Base-by-base conservation (phyloP, 371 early-diverging fungal species). In the Circinella minor region DNA sequence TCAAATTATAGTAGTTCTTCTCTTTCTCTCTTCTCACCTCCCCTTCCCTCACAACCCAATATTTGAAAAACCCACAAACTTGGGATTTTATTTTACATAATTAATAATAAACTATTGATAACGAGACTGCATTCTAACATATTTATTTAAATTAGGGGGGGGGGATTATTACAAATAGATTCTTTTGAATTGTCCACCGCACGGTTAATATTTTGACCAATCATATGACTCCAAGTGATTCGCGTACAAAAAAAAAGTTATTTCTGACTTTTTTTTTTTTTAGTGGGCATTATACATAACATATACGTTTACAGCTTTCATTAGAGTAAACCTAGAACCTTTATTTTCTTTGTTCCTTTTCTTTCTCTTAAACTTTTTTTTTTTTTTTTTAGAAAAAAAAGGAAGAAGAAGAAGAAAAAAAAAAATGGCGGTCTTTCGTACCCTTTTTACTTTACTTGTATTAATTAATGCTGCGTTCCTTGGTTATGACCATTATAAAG, bases 401-500 rank as follows among this genome's bases (percentile, higher is more conserved):
- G 9, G 9, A 39, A 39, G 9, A 9, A 39, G 9, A 39, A 39
- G 39, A 4, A 39, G 4, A 39, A 39, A 9, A 43, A 43, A 9
- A 43, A 54, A 36, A 10, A 80, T 80, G 80, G 73, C 70, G 34
- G 69, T 75, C 61, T 73, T 85, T 27, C 77, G 80, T 47, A 82
- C 70, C 61, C 20, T 85, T 18, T 85, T 85, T 71, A 65, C 79
- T 36, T 55, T 82, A 11, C 71, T 85, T 61, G 9, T 80, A 10
- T 47, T 75, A 34, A 57, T 75, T 3, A 85, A 85, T 67, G 74
- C 73, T 7, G 75, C 76, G 27, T 75, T 85, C 36, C 69, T 85
- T 17, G 75, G 80, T 5, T 83, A 81, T 60, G 86, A 83, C 54
- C 73, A 76, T 55, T 79, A 77, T 63, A 70, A 81, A 63, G 82